Base-by-base conservation (phyloP, 208 protist species). In the Leishmania major region DNA sequence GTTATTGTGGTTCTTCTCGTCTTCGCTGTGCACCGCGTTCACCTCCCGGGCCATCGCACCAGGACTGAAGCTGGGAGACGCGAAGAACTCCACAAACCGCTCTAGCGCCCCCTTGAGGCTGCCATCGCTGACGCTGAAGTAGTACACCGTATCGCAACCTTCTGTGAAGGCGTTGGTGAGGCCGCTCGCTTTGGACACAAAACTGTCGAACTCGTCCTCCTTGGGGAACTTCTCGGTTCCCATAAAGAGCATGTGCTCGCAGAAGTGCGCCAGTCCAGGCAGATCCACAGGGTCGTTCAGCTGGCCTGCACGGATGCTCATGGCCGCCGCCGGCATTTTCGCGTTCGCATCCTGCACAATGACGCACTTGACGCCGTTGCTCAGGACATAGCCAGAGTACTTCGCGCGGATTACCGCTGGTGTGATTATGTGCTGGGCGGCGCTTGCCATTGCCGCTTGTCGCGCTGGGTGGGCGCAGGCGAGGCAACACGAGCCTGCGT, bases 171-270 rank as follows among this genome's bases (percentile, higher is more conserved):
- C 97, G 79, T 99, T 99, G 78, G 77, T 85, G 53, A 73, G 77
- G 22, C 97, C 97, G 51, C 88, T 86, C 80, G 96, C 85, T 45
- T 96, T 91, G 19, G 78, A 85, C 11, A 98, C 88, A 73, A 89
- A 97, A 17, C 67, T 81, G 81, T 89, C 83, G 83, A 97, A 99
- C 77, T 92, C 89, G 77, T 95, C 91, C 86, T 99, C 98, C 40
- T 89, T 70, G 28, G 97, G 97, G 88, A 96, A 99, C 83, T 97
- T 98, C 72, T 89, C 90, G 5, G 95, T 98, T 8, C 97, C 97
- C 87, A 98, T 95, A 81, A 99, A 99, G 8, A 98, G 89, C 97
- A 99, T 99, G 84, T 99, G 97, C 87, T 99, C 97, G 73, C 90
- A 96, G 79, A 99, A 96, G 88, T 99, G 97, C 1, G 95, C 96